A percentile compares a stretch with the other conserved stretches of the same genome.
Conservation (phyloP, 768 basidiomycete genomes). For the Naganishia friedmannii region DNA sequence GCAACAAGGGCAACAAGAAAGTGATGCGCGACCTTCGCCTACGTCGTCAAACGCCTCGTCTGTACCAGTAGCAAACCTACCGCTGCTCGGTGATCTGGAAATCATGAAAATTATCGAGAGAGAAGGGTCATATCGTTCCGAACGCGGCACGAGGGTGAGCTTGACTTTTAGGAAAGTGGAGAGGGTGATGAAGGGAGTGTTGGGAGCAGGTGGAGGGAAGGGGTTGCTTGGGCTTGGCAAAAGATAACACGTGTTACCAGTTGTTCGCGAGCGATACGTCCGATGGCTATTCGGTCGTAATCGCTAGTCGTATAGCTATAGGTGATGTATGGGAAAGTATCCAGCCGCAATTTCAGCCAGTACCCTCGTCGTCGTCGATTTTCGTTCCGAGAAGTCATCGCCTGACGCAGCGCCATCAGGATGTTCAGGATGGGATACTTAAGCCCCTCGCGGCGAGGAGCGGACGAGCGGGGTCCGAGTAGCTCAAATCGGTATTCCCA, state of each 20-base stretch:
- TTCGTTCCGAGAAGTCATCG: no score
- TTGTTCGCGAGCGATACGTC: neutral
- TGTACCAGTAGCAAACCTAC: conserved; percentile 61
- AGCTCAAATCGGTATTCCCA: no score
- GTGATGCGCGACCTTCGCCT: conserved; percentile 29
- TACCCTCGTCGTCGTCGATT: no score
- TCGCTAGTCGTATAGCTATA: no score
- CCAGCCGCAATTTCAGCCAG: no score
- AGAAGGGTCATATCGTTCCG: conserved; percentile 55
- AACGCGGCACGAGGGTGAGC: conserved; percentile 67
- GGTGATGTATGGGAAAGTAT: no score
- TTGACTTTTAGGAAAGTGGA: conserved; percentile 80
- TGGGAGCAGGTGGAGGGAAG: neutral
- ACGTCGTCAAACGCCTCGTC: conserved; percentile 31
- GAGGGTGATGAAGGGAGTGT: conserved; percentile 55
- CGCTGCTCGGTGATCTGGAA: conserved; percentile 56
- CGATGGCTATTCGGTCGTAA: no score
- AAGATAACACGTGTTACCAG: neutral
- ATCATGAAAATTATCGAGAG: conserved; percentile 54
- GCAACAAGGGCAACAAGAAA: conserved; percentile 36
- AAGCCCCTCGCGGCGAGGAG: no score
- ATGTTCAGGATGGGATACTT: no score
- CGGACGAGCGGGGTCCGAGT: no score
- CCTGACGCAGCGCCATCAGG: no score
- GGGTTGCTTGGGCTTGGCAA: neutral